These are phyloP conservation scores for Fraxinus americana DNA, from an alignment of 257 asterid genomes.

Conservation along the genomic window DNA sequence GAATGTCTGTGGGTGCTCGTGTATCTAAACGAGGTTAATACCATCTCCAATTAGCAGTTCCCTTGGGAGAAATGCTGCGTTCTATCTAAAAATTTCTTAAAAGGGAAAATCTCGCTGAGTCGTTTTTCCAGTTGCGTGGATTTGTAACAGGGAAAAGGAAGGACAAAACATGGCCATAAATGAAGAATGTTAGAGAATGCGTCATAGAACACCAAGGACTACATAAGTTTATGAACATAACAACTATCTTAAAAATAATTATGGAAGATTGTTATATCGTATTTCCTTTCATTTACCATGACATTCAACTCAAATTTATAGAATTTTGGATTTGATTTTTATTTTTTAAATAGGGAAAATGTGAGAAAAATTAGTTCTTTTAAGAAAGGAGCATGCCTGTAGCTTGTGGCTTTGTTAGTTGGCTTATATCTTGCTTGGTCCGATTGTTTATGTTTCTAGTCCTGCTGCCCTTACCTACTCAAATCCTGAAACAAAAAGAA, in stretches of 20 bases:
- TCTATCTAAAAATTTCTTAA: neutral
- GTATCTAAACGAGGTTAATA: no score
- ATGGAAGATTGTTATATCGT: neutral
- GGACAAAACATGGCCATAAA: neutral
- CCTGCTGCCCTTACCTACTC: no score
- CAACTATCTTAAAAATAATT: neutral
- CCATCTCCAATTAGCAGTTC: neutral
- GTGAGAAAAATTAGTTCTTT: neutral
- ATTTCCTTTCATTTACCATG: neutral
- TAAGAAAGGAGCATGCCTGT: no score
- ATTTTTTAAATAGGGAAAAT: neutral
- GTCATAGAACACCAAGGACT: neutral
- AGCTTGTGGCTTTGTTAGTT: no score
- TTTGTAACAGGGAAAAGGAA: neutral
- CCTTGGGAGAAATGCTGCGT: neutral
- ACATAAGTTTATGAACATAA: neutral
- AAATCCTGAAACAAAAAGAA: no score
- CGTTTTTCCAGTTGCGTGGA: neutral
- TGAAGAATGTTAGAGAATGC: neutral
- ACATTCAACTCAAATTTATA: neutral
- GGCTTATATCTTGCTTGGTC: no score
- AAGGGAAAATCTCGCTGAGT: neutral
- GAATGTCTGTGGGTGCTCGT: neutral
- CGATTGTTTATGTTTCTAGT: no score
- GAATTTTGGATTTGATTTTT: neutral